phyloP scores from a whole-genome alignment of 768 basidiomycete genomes.

The Boletus sp. region DNA sequence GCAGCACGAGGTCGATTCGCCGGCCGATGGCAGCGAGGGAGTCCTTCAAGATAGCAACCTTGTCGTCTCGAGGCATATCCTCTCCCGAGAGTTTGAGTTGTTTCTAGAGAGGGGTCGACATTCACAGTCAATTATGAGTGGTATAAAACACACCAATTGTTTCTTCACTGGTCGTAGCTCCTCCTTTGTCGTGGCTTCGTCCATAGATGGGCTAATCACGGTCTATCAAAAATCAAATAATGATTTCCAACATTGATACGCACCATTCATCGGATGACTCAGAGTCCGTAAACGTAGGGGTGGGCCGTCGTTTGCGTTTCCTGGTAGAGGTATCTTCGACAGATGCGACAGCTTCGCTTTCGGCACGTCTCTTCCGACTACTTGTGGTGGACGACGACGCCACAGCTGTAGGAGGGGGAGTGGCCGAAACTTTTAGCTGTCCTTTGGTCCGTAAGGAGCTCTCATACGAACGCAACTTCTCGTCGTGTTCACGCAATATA shows the following conservation, averaged over 20 bases:
- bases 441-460: conserved; percentile 71
- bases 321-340: conserved; percentile 66
- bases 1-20: conserved; percentile 83
- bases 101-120: conserved; percentile 56
- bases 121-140: background rate
- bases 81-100: conserved; percentile 92
- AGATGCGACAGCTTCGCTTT: conserved; percentile 82
- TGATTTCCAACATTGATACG: conserved; percentile 28
- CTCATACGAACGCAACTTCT: conserved; percentile 88
- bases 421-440: conserved; percentile 67
- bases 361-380: conserved; percentile 71
- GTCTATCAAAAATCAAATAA: conserved; percentile 7
- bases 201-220: conserved; percentile 82
- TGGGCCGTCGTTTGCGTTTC: conserved; percentile 90
- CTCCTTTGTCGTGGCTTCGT: conserved; percentile 89
- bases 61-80: conserved; percentile 92
- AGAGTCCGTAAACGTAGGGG: conserved; percentile 94
- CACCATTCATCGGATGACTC: conserved; percentile 91
- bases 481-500: conserved; percentile 82
- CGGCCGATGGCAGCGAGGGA: conserved; percentile 91
- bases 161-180: conserved; percentile 95
- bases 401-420: conserved; percentile 71
- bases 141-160: conserved; percentile 64
- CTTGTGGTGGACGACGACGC: conserved; percentile 62
- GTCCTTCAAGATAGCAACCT: conserved; percentile 93